phyloP scores from a whole-genome alignment of 495 filamentous ascomycete species.

The Cetradonia linearis region DNA sequence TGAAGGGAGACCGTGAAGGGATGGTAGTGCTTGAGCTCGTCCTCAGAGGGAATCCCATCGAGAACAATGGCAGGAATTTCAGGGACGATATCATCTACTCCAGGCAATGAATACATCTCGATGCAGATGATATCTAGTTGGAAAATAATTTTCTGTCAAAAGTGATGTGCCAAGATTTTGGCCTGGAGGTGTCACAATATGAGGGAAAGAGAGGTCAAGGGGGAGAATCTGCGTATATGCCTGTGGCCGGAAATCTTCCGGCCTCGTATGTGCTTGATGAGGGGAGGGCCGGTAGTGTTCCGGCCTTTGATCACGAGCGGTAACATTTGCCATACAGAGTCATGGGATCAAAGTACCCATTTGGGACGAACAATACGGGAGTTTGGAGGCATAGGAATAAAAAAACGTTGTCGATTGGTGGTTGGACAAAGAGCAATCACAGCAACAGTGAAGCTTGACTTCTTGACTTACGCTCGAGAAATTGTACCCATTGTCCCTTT shows the following conservation, averaged over 20 bases:
- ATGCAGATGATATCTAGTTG: neutral
- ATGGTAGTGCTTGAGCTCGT: slow-evolving; percentile 27
- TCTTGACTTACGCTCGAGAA: too few species aligned
- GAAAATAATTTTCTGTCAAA: neutral
- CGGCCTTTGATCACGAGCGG: slow-evolving; percentile 10
- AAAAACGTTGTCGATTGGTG: neutral
- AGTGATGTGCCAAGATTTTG: neutral
- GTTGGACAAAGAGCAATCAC: neutral
- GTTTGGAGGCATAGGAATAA: neutral
- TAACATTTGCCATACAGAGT: neutral
- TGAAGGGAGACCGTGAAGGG: slow-evolving; percentile 83
- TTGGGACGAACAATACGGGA: neutral
- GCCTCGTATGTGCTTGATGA: slow-evolving; percentile 9
- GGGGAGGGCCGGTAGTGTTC: slow-evolving; percentile 17
- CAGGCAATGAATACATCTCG: neutral
- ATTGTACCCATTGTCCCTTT: too few species aligned
- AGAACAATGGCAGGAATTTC: neutral
- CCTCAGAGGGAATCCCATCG: neutral
- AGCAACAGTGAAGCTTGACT: too few species aligned
- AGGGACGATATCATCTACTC: neutral
- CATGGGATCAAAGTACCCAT: neutral
- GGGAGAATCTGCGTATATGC: slow-evolving; percentile 1
- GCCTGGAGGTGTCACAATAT: neutral
- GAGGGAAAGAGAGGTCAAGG: neutral
- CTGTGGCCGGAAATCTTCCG: slow-evolving; percentile 17